phyloP scores from a whole-genome alignment of 345 rosid species.

The Cardamine occulta region DNA sequence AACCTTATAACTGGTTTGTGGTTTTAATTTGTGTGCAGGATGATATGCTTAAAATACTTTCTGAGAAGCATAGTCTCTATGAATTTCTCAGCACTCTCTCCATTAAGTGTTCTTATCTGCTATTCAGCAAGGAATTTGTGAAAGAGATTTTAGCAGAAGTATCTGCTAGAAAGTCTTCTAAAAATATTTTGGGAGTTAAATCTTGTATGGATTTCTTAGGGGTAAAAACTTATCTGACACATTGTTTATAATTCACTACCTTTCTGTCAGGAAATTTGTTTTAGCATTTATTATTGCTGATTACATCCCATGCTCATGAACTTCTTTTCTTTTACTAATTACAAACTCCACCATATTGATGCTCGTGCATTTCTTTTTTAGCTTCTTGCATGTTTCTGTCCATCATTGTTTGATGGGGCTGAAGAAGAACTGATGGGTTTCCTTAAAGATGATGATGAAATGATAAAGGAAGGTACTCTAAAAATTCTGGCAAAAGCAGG shows the following conservation, averaged over 20 bases:
- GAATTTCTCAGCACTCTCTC: slow-evolving; percentile 84
- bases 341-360: slow-evolving; percentile 16
- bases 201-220: slow-evolving; percentile 92
- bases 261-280: background rate
- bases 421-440: slow-evolving; percentile 81
- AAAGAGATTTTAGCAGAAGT: slow-evolving; percentile 78
- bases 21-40: slow-evolving; percentile 61
- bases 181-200: slow-evolving; percentile 51
- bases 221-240: slow-evolving; percentile 57
- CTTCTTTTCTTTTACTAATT: slow-evolving; percentile 8
- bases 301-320: slow-evolving; percentile 10
- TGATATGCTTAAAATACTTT: slow-evolving; percentile 86
- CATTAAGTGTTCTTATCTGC: slow-evolving; percentile 81
- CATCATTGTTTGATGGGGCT: slow-evolving; percentile 73
- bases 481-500: slow-evolving; percentile 97
- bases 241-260: slow-evolving; percentile 17
- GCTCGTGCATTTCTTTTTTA: slow-evolving; percentile 41
- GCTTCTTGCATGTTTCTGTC: slow-evolving; percentile 88
- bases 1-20: slow-evolving; percentile 22
- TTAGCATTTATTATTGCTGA: slow-evolving; percentile 14
- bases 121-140: slow-evolving; percentile 89
- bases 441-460: slow-evolving; percentile 86
- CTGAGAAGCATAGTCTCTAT: slow-evolving; percentile 83
- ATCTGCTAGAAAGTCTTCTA: slow-evolving; percentile 61
- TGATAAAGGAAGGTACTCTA: slow-evolving; percentile 84